Percentiles rank a stretch among this genome's conserved stretches.
phyloP scores from a whole-genome alignment of 768 basidiomycete genomes.

The Lactifluus rugatus region DNA sequence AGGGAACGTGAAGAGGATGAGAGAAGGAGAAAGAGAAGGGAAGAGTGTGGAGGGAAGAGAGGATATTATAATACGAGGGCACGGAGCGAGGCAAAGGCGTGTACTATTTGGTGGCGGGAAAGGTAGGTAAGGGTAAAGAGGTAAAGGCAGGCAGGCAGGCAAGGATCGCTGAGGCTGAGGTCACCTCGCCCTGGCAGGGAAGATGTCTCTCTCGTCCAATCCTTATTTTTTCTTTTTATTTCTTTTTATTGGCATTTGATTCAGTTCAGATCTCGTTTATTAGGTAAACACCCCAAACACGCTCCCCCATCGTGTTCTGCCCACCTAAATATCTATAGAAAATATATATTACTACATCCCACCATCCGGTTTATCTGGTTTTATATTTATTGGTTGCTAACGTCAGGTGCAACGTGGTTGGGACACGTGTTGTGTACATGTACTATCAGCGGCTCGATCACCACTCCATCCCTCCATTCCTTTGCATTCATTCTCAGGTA shows the following conservation, averaged over 20 bases:
- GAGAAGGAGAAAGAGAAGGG: not conserved
- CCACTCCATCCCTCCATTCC: not conserved
- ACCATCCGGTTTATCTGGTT: too few species aligned
- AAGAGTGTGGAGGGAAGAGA: not conserved
- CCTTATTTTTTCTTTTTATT: not conserved
- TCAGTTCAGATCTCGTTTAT: too few species aligned
- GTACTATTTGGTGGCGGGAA: conserved; percentile 31
- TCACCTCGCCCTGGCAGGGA: not conserved
- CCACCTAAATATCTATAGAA: too few species aligned
- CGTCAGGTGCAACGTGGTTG: conserved; percentile 6
- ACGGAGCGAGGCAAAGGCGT: conserved; percentile 15
- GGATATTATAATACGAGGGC: conserved; percentile 14
- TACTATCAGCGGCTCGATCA: conserved; percentile 7
- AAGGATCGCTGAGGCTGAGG: too few species aligned
- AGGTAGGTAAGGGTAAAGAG: conserved; percentile 33
- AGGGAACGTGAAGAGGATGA: conserved; percentile 15
- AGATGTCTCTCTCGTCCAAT: not conserved
- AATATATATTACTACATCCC: too few species aligned
- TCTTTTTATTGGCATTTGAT: too few species aligned
- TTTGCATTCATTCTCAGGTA: not conserved
- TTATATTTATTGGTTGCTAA: not conserved
- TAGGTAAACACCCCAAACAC: conserved; percentile 15
- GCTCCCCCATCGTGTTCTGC: conserved; percentile 4
- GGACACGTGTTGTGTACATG: conserved; percentile 5
- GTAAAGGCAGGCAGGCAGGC: not conserved